Conservation (phyloP, 2,329 filamentous ascomycete species). For the Aureobasidium sp. region DNA sequence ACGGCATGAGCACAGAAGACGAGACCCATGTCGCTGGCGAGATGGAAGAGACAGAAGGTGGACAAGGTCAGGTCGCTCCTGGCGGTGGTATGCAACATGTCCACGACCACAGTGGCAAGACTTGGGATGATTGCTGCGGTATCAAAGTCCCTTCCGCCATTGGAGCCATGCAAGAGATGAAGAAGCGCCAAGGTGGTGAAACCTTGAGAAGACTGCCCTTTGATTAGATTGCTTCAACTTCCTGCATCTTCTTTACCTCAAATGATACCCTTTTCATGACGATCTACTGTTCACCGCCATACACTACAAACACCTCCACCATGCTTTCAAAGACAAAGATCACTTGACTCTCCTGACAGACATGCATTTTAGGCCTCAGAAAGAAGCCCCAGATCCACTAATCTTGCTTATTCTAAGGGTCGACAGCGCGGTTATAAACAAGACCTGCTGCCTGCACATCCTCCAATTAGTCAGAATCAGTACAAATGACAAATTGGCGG, state of each 20-base stretch:
- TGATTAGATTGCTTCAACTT: slow-evolving; percentile 45
- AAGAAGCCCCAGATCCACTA: too few species aligned
- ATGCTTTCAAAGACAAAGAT: too few species aligned
- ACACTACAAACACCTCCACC: too few species aligned
- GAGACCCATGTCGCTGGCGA: slow-evolving; percentile 46
- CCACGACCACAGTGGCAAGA: slow-evolving; percentile 24
- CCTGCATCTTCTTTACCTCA: not conserved
- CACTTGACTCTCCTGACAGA: too few species aligned
- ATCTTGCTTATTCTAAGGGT: too few species aligned
- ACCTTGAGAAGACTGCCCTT: slow-evolving; percentile 71
- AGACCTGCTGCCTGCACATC: too few species aligned
- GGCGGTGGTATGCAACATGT: slow-evolving; percentile 59
- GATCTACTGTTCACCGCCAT: not conserved
- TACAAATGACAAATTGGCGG: too few species aligned
- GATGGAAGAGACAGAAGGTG: slow-evolving; percentile 38
- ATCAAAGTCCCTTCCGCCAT: slow-evolving; percentile 95
- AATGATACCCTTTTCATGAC: not conserved
- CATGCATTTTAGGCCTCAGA: too few species aligned
- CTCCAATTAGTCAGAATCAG: too few species aligned
- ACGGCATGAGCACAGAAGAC: slow-evolving; percentile 68
- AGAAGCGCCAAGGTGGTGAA: slow-evolving; percentile 61
- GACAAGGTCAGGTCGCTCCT: slow-evolving; percentile 57
- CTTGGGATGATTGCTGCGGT: slow-evolving; percentile 94
- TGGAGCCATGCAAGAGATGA: slow-evolving; percentile 82
- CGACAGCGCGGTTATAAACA: too few species aligned